phyloP scores from a whole-genome alignment of 2,329 filamentous ascomycete genomes.

The Aspergillus awamori region DNA sequence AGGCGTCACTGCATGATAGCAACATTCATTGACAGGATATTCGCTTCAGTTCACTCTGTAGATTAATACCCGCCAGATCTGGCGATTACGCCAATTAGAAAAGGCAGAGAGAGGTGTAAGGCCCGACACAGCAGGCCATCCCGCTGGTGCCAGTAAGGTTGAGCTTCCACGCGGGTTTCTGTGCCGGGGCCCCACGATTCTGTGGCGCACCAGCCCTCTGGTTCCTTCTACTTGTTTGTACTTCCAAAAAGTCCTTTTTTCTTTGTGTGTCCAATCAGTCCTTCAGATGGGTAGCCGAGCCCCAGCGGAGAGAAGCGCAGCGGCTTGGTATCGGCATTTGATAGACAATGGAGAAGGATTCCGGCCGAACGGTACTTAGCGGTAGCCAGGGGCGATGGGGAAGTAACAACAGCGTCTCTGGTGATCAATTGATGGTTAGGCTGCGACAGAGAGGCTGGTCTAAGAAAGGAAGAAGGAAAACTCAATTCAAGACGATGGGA shows the following conservation, averaged over 20 bases:
- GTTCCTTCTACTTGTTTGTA: not conserved
- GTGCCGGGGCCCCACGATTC: conserved; percentile 24
- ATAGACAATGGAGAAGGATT: not conserved
- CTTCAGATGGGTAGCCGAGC: not conserved
- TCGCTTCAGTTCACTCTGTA: conserved; percentile 15
- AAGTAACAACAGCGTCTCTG: not conserved
- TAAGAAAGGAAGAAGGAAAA: not conserved
- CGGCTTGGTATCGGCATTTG: not conserved
- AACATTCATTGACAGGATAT: not conserved
- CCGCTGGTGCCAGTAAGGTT: not conserved
- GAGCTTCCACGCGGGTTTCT: conserved; percentile 39
- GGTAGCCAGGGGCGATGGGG: not conserved
- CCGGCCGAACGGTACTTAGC: not conserved
- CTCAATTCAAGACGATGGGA: not conserved
- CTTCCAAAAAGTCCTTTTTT: not conserved
- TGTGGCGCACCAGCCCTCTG: not conserved
- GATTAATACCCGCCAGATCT: conserved; percentile 18
- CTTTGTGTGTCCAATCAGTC: not conserved
- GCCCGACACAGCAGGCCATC: not conserved
- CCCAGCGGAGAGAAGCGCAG: not conserved
- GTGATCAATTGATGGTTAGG: not conserved
- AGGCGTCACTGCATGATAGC: conserved; percentile 19
- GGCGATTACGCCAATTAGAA: conserved; percentile 9
- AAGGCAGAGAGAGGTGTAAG: conserved; percentile 8
- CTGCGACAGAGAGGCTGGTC: not conserved